These are phyloP conservation scores for Candida boleticola DNA, from an alignment of 805 yeast genomes.

Conservation along the genomic window DNA sequence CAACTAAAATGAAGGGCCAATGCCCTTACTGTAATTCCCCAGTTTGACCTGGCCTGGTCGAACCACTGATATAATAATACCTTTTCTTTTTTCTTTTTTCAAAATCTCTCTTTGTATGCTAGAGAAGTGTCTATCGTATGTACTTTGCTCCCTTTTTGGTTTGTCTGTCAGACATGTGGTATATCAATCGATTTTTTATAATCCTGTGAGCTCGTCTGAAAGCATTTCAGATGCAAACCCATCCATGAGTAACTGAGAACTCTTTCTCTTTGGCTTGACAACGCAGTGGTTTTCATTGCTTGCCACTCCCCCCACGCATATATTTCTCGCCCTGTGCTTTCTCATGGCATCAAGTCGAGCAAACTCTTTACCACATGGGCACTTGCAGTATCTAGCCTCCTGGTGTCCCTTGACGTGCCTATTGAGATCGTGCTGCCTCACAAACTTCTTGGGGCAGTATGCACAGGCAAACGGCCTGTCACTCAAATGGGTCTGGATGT, in stretches of 20 bases:
- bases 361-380: conserved; percentile 94
- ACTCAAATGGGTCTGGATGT: conserved; percentile 92
- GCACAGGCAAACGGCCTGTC: conserved; percentile 89
- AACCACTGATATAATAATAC: no score
- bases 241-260: conserved; percentile 8
- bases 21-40: no score
- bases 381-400: conserved; percentile 60
- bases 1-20: no score
- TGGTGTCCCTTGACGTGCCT: conserved; percentile 88
- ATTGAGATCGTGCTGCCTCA: conserved; percentile 90
- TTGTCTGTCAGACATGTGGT: no score
- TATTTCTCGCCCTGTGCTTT: conserved; percentile 75
- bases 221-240: conserved; percentile 12
- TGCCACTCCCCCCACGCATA: conserved; percentile 72
- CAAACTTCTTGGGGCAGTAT: conserved; percentile 81
- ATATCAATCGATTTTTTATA: no score
- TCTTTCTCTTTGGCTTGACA: conserved; percentile 20
- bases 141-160: no score
- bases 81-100: no score
- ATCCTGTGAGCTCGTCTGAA: conserved; percentile 7
- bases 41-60: no score
- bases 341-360: conserved; percentile 85
- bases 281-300: conserved; percentile 17
- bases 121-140: no score
- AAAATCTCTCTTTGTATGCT: no score